These are phyloP conservation scores for Solanum phureja DNA, from an alignment of 257 asterid genomes.

Conservation along the genomic window DNA sequence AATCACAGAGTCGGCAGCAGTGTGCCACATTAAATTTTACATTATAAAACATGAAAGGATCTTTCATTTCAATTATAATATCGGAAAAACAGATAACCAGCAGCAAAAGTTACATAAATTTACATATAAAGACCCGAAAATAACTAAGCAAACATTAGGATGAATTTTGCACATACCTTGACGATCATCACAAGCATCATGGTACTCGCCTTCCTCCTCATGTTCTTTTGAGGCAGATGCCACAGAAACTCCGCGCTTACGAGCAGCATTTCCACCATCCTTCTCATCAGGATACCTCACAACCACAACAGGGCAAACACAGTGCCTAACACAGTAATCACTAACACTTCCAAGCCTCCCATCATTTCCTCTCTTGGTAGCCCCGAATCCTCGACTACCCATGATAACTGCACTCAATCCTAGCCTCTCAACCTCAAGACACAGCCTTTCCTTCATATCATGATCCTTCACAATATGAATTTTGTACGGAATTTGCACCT, in stretches of 20 bases:
- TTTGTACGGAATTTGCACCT: conserved; percentile 19
- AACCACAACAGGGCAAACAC: conserved; percentile 38
- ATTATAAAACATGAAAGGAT: neutral
- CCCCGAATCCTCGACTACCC: conserved; percentile 41
- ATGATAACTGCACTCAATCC: conserved; percentile 30
- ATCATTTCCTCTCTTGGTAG: conserved; percentile 11
- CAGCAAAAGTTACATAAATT: neutral
- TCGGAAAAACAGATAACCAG: neutral
- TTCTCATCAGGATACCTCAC: conserved; percentile 33
- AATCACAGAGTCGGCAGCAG: neutral
- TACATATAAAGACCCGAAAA: neutral
- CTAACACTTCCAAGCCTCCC: conserved; percentile 37
- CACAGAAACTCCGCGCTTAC: neutral
- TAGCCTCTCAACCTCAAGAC: conserved; percentile 36
- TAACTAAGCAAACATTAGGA: neutral
- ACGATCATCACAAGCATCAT: conserved; percentile 19
- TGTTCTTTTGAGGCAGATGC: conserved; percentile 2
- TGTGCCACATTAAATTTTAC: neutral
- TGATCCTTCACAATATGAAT: conserved; percentile 35
- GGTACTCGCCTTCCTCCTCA: conserved; percentile 24
- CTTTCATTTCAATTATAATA: neutral
- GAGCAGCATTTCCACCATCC: conserved; percentile 6
- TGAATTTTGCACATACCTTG: neutral
- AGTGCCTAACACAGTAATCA: conserved; percentile 35
- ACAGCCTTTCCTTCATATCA: conserved; percentile 37